These are phyloP conservation scores for Polymyxa betae DNA, from an alignment of 208 protist species.

Conservation along the genomic window DNA sequence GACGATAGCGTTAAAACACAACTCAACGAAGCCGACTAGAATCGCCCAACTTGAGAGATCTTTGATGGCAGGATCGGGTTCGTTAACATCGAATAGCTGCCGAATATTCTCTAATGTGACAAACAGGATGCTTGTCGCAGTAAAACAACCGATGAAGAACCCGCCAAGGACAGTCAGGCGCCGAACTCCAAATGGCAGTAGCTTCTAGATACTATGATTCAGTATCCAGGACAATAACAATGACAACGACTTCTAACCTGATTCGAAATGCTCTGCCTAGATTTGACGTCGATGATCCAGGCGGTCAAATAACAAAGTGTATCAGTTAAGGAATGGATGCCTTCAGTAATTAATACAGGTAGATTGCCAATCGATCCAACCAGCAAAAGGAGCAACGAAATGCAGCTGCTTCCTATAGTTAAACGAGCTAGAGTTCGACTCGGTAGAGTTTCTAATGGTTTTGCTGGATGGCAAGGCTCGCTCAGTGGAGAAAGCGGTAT, in stretches of 20 bases:
- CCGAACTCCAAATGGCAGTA: background rate
- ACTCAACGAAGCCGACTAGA: background rate
- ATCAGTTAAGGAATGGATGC: conserved; percentile 9
- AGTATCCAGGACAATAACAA: background rate
- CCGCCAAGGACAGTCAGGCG: conserved; percentile 24
- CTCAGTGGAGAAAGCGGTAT: too few relatives aligned
- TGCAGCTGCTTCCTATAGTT: background rate
- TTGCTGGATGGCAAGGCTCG: too few relatives aligned
- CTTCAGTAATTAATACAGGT: background rate
- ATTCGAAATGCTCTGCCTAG: background rate
- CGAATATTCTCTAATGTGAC: background rate
- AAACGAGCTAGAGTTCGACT: background rate
- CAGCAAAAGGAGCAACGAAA: background rate
- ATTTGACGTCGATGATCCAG: background rate
- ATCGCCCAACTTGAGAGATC: background rate
- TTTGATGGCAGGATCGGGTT: background rate
- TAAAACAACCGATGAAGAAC: conserved; percentile 41
- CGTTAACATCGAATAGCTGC: background rate
- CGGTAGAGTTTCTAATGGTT: too few relatives aligned
- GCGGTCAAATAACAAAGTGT: background rate
- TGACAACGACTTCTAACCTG: conserved; percentile 4
- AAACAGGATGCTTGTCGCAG: background rate
- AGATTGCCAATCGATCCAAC: background rate
- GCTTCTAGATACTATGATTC: background rate
- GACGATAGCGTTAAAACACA: background rate